phyloP scores from a whole-genome alignment of 768 basidiomycete genomes.

The Lactarius sanguifluus region DNA sequence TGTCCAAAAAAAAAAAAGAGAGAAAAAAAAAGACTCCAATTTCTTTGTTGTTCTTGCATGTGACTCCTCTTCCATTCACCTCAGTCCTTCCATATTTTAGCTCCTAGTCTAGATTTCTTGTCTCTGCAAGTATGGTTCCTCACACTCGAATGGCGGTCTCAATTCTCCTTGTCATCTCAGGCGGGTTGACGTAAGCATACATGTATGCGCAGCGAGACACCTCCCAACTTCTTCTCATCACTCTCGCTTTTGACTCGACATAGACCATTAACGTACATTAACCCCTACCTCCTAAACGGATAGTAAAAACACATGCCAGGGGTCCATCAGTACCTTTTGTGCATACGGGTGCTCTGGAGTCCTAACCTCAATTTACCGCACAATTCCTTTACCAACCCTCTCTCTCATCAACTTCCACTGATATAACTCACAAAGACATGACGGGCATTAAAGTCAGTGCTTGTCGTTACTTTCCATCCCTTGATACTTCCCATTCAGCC shows the following conservation, averaged over 20 bases:
- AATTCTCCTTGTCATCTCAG: background rate
- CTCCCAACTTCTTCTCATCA: background rate
- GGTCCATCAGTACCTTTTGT: slow-evolving; percentile 1
- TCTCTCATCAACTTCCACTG: background rate
- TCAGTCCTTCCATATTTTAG: too few species aligned
- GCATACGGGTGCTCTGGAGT: background rate
- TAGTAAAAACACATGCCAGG: slow-evolving; percentile 9
- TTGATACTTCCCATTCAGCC: background rate
- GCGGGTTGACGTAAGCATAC: background rate
- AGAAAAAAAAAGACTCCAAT: too few species aligned
- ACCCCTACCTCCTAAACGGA: background rate
- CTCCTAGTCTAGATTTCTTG: background rate
- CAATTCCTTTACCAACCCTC: background rate
- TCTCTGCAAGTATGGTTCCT: too few species aligned
- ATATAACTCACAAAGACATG: slow-evolving; percentile 9
- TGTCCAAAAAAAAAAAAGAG: too few species aligned
- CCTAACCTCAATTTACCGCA: background rate
- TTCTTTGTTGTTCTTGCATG: background rate
- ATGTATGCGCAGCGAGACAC: background rate
- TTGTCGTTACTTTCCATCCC: too few species aligned
- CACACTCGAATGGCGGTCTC: background rate
- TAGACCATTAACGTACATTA: too few species aligned
- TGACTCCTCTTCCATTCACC: background rate
- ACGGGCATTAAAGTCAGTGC: slow-evolving; percentile 7
- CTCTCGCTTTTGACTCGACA: background rate